Evolutionary conservation across 2,329 filamentous ascomycete species (phyloP).

Genomic region (Byssoonygena ceratinophila): DNA sequence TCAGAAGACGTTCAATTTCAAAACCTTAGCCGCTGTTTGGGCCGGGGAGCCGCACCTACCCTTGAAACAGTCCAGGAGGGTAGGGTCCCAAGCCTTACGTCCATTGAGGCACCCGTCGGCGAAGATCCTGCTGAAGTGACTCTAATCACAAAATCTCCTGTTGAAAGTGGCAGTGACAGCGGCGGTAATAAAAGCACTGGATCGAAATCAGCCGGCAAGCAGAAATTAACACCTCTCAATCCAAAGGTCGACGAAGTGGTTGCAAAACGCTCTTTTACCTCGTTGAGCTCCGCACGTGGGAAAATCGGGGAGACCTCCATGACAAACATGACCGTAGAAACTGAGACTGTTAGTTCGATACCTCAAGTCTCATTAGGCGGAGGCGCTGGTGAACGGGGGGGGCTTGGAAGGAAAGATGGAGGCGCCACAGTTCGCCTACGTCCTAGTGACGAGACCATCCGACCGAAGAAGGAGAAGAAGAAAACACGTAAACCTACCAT

Average conservation of each 20-base stretch:
- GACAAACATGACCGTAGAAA: conserved; percentile 93
- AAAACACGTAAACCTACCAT: conserved; percentile 61
- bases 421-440: conserved; percentile 72
- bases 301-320: conserved; percentile 64
- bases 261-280: conserved; percentile 57
- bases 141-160: conserved; percentile 33
- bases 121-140: conserved; percentile 24
- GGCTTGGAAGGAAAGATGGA: conserved; percentile 50
- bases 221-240: conserved; percentile 30
- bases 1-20: conserved; percentile 16
- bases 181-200: conserved; percentile 34
- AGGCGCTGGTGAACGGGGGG: conserved; percentile 45
- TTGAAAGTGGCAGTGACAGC: conserved; percentile 50
- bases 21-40: conserved; percentile 44
- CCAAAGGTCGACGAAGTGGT: conserved; percentile 44
- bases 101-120: conserved; percentile 30
- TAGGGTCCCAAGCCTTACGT: conserved; percentile 63
- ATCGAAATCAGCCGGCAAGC: conserved; percentile 24
- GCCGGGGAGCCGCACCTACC: conserved; percentile 50
- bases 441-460: conserved; percentile 88
- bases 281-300: conserved; percentile 52
- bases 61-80: conserved; percentile 89
- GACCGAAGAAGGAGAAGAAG: conserved; percentile 87
- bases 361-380: conserved; percentile 69
- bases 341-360: conserved; percentile 85